phyloP scores from a whole-genome alignment of 257 asterid species.

The Rauvolfia tetraphylla region DNA sequence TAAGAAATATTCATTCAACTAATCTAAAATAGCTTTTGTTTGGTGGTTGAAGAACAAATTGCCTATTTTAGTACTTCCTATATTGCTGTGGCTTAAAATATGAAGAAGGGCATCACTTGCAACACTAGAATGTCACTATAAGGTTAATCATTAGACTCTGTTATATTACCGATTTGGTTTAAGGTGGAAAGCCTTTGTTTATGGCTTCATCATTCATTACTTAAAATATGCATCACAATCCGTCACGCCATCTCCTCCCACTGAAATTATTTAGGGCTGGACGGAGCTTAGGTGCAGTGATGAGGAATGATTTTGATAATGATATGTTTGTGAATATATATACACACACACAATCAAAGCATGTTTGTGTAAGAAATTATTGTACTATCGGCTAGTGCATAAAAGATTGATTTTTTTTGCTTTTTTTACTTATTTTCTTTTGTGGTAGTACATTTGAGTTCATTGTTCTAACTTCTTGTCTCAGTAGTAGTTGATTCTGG shows the following conservation, averaged over 20 bases:
- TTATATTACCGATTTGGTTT: background rate
- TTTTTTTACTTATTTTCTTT: background rate
- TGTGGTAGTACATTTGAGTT: background rate
- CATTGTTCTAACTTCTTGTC: background rate
- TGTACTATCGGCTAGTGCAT: background rate
- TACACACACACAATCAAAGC: background rate
- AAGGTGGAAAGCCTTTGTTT: background rate
- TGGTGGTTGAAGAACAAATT: background rate
- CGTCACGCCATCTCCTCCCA: background rate
- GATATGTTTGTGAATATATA: background rate
- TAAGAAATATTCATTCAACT: background rate
- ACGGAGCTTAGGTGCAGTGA: conserved; percentile 1
- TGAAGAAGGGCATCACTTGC: background rate
- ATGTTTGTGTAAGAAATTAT: background rate
- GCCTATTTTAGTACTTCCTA: background rate
- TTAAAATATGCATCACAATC: background rate
- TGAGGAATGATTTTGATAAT: background rate
- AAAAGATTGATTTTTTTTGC: background rate
- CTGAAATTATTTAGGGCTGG: background rate
- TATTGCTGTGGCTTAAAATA: background rate
- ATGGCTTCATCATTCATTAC: background rate
- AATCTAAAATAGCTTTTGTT: background rate
- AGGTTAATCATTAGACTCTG: background rate
- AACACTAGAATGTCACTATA: background rate
- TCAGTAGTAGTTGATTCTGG: background rate